Evolutionary conservation across 2,329 filamentous ascomycete species (phyloP).

Genomic region (Penicillium decumbens): DNA sequence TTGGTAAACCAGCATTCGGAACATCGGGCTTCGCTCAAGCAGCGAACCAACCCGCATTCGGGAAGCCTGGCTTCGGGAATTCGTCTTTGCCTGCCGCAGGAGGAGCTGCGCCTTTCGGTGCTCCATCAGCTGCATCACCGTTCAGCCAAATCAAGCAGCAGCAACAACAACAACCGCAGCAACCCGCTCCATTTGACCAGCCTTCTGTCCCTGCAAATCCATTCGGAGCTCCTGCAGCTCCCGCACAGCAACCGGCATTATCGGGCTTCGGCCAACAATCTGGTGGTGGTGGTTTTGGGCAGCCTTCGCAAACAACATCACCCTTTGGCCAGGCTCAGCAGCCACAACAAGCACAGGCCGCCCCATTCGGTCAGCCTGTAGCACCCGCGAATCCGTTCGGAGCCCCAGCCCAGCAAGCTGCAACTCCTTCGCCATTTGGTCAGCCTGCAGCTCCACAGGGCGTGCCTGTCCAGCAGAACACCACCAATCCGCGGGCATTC

Average conservation of each 20-base stretch:
- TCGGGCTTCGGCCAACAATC: conserved; percentile 8
- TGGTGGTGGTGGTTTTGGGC: conserved; percentile 27
- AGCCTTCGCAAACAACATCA: conserved; percentile 13
- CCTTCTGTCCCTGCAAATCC: conserved; percentile 23
- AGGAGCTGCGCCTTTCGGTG: not conserved
- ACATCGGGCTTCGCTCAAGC: conserved; percentile 25
- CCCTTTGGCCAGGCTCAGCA: conserved; percentile 14
- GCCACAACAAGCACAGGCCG: conserved; percentile 1
- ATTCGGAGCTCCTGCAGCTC: conserved; percentile 7
- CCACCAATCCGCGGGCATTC: conserved; percentile 27
- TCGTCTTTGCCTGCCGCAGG: not conserved
- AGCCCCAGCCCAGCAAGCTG: conserved; percentile 9
- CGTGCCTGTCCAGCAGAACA: conserved; percentile 12
- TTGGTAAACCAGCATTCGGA: conserved; percentile 16
- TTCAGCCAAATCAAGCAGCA: conserved; percentile 15
- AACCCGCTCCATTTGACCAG: conserved; percentile 37
- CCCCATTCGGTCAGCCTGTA: conserved; percentile 34
- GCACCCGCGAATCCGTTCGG: conserved; percentile 29
- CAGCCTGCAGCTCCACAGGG: conserved; percentile 27
- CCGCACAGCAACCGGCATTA: conserved; percentile 18
- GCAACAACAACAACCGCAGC: conserved; percentile 4
- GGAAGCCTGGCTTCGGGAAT: conserved; percentile 5
- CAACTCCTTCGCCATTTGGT: conserved; percentile 18
- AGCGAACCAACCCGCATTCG: conserved; percentile 3
- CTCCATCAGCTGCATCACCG: conserved; percentile 1